Base-by-base conservation (phyloP, 139 green algal species). In the Klebsormidium nitens region DNA sequence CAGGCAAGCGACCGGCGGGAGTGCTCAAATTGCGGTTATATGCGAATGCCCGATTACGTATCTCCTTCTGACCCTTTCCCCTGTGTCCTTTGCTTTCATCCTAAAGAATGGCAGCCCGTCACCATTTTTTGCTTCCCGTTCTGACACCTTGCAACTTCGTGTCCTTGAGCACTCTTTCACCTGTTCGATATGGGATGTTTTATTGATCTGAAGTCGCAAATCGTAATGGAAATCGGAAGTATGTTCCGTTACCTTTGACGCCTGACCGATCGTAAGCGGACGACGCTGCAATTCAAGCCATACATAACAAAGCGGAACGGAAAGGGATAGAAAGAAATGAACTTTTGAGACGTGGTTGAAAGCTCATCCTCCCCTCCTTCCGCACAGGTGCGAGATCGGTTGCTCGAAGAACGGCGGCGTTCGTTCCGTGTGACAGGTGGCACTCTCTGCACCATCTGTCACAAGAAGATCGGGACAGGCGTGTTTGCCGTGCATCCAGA, bases 401-500 rank as follows among this genome's bases (percentile, higher is more conserved):
- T 89, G 32, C 81, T 83, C 5, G 47, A 59, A 2, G 66, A 63
- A 38, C 71, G 80, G 64, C 80, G 88, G 59, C 67, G 69, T 63
- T 72, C 61, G 36, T 64, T 95, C 23, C 32, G 81, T 35, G 72
- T 95, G 1, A 89, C 79, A 1, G 73, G 62, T 31, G 89, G 95
- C 73, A 78, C 87, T 1, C 83, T 83, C 1, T 96, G 90, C 77
- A 78, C 56, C 66, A 76, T 95, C 29, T 96, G 90, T 67, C 84
- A 90, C 76, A 93, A 93, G 77, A 75, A 90, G 8, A 85, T 96
- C 11, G 87, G 86, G 35, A 80, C 65, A 3, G 60, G 82, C 1
- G 90, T 89, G 5, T 84, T 91, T 56, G 88, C 92, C n/a, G 79
- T 83, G 5, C 87, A 91, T 67, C 86, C 89, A 0, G 76, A 85